Evolutionary conservation across 768 basidiomycete genomes (phyloP), one percentile per base, ranked within the genome.

Genomic region (Boletus rex-veris): DNA sequence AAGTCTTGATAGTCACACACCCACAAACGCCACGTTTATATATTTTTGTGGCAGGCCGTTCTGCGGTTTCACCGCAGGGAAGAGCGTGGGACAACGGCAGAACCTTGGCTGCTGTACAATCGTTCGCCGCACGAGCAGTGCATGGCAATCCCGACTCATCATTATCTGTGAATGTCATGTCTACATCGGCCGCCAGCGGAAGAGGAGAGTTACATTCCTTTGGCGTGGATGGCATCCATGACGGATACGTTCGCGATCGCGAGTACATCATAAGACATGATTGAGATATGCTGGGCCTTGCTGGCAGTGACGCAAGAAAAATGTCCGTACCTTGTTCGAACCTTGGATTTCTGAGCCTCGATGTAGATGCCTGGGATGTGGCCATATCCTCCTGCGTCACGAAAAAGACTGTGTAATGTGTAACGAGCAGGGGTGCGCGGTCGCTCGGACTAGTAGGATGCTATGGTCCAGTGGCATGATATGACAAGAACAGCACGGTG

Each of bases 291-390:
- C 24, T 26, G 26, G 7, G n/a, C n/a, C n/a, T n/a, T n/a, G n/a
- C n/a, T n/a, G n/a, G n/a, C 26, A 26, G 26, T 26, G 26, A 26
- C 26, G 7, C 26, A 30, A 31, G 11, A 6, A 7, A 14, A 21
- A 1, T 2, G 11, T n/a, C 33, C 43, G 7, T 31, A 78, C 78
- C 59, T 66, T 59, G 58, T 77, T 80, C 83, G 83, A 84, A 0
- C 59, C 74, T 9, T 61, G 54, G 19, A 19, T 30, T 77, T 76
- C 57, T 92, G 88, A 21, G 77, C 81, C 3, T 77, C 64, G n/a
- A 65, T 81, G 74, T 79, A 88, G 50, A 88, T 80, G 1, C 87
- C 88, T 2, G 87, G 88, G 0, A 79, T 75, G 50, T 81, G 67
- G 2, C 53, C 46, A 39, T 68, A 73, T 2, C 82, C 84, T 3